Evolutionary conservation across 495 filamentous ascomycete species (phyloP).

Genomic region (Platismatia glauca): DNA sequence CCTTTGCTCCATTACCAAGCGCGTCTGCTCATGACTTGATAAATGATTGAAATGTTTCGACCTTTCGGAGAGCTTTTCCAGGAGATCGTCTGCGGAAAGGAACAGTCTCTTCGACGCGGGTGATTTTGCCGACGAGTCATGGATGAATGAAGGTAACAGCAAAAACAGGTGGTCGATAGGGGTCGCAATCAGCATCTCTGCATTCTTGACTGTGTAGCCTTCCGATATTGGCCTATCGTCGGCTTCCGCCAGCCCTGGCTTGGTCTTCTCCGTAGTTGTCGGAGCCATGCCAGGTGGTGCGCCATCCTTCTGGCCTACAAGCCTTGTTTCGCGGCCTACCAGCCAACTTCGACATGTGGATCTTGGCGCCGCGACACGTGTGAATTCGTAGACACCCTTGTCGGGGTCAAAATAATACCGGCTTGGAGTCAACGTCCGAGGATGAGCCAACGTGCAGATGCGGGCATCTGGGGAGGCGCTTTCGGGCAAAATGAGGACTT

Average conservation of each 20-base stretch:
- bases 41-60: slow-evolving; percentile 50
- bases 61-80: slow-evolving; percentile 54
- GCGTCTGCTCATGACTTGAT: slow-evolving; percentile 40
- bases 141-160: slow-evolving; percentile 57
- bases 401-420: slow-evolving; percentile 76
- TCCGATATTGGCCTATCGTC: slow-evolving; percentile 17
- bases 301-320: not conserved
- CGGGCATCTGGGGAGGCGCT: slow-evolving; percentile 51
- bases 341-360: slow-evolving; percentile 59
- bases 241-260: slow-evolving; percentile 15
- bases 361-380: slow-evolving; percentile 56
- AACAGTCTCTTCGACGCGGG: slow-evolving; percentile 51
- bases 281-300: not conserved
- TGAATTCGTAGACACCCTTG: slow-evolving; percentile 83
- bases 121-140: slow-evolving; percentile 32
- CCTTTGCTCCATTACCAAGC: slow-evolving; percentile 37
- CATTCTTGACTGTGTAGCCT: slow-evolving; percentile 47
- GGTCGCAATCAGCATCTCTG: slow-evolving; percentile 72
- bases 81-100: slow-evolving; percentile 68
- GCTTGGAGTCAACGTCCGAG: slow-evolving; percentile 52
- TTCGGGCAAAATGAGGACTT: slow-evolving; percentile 74
- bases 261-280: slow-evolving; percentile 31
- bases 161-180: slow-evolving; percentile 79
- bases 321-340: slow-evolving; percentile 10
- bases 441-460: slow-evolving; percentile 72